phyloP scores from a whole-genome alignment of 1,284 basidiomycete species.

The Rhodotorula glutinis region DNA sequence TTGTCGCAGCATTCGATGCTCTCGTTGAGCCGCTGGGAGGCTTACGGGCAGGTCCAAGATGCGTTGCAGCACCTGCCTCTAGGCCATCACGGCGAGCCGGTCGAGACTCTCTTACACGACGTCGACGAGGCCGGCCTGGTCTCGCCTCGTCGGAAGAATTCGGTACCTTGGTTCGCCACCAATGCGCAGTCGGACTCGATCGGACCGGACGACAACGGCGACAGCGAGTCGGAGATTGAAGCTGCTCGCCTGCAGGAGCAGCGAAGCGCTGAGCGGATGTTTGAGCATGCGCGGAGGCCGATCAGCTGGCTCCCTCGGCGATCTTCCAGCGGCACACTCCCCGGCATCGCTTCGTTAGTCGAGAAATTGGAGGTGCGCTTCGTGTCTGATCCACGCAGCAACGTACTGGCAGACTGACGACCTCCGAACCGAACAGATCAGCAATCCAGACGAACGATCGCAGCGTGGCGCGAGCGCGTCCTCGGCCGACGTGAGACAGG shows the following conservation, averaged over 20 bases:
- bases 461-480: no score
- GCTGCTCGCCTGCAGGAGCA: neutral
- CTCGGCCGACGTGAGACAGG: no score
- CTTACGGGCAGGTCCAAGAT: neutral
- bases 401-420: neutral
- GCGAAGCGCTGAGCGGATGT: neutral
- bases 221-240: no score
- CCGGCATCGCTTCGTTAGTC: neutral
- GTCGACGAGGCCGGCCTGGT: no score
- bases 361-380: neutral
- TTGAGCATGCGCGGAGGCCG: neutral
- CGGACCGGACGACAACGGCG: neutral
- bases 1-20: no score
- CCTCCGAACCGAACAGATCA: neutral
- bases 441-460: slow-evolving; percentile 3
- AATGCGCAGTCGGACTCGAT: no score
- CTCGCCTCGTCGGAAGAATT: neutral
- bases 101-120: no score
- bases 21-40: neutral
- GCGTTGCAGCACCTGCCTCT: neutral
- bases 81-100: no score
- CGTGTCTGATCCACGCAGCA: neutral
- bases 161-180: slow-evolving; percentile 6
- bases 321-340: slow-evolving; percentile 3
- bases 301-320: slow-evolving; percentile 10